These are phyloP conservation scores for Podaxis mareebaensis DNA, from an alignment of 768 basidiomycete genomes.

Conservation along the genomic window DNA sequence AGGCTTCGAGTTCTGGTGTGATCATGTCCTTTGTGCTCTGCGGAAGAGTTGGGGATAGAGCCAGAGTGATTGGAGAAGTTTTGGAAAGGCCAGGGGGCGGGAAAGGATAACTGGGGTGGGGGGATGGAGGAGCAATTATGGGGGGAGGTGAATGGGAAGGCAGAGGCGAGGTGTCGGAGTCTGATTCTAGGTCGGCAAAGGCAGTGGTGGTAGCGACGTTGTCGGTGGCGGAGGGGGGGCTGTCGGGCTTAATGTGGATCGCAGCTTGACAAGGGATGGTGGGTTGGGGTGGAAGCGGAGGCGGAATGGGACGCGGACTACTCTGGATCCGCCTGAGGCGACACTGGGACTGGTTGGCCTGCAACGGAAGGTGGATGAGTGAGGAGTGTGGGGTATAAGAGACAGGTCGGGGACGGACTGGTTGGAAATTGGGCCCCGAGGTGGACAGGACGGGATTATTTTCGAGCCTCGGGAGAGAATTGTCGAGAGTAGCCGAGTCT, in stretches of 20 bases:
- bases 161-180: background rate
- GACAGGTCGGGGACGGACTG: background rate
- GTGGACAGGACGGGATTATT: background rate
- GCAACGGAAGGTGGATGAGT: background rate
- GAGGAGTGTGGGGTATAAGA: background rate
- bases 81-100: conserved; percentile 15
- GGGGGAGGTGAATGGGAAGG: background rate
- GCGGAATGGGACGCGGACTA: background rate
- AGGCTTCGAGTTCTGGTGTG: conserved; percentile 2
- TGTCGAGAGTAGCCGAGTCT: background rate
- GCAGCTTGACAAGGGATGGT: background rate
- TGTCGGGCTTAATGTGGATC: background rate
- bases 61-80: background rate
- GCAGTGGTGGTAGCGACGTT: background rate
- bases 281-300: background rate
- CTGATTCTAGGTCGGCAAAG: background rate
- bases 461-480: background rate
- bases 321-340: conserved; percentile 13
- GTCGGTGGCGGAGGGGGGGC: background rate
- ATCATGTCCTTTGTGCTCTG: background rate
- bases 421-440: background rate
- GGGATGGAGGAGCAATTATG: background rate
- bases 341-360: background rate
- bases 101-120: background rate
- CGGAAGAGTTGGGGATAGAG: background rate